Conservation (phyloP, 2,329 filamentous ascomycete genomes). For the Tolypocladium tropicale region DNA sequence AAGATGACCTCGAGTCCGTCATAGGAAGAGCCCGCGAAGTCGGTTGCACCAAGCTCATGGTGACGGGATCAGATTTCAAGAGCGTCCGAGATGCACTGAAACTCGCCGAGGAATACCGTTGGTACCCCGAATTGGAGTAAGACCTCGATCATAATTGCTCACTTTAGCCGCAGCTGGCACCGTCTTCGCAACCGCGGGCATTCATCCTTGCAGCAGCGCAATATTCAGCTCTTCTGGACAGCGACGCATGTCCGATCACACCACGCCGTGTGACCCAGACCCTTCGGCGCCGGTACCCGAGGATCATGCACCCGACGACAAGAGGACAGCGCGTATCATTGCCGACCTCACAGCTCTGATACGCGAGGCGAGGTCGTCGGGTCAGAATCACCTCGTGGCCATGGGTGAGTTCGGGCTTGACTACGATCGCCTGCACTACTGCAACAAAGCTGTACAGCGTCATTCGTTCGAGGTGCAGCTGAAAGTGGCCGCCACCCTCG, state of each 20-base stretch:
- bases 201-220: slow-evolving; percentile 82
- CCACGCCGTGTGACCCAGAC: slow-evolving; percentile 43
- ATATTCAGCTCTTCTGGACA: slow-evolving; percentile 55
- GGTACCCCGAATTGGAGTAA: slow-evolving; percentile 17
- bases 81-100: slow-evolving; percentile 68
- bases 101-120: slow-evolving; percentile 66
- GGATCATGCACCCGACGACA: slow-evolving; percentile 33
- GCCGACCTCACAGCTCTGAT: slow-evolving; percentile 55
- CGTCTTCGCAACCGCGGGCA: slow-evolving; percentile 84
- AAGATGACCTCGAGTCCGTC: slow-evolving; percentile 64
- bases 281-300: slow-evolving; percentile 36
- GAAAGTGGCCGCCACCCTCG: slow-evolving; percentile 56
- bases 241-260: slow-evolving; percentile 23
- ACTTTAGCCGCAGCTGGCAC: slow-evolving; percentile 47
- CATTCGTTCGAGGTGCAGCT: slow-evolving; percentile 81
- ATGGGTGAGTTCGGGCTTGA: slow-evolving; percentile 95
- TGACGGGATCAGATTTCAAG: slow-evolving; percentile 79
- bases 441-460: slow-evolving; percentile 67
- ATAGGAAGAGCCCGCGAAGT: slow-evolving; percentile 66
- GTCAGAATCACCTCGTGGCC: slow-evolving; percentile 48
- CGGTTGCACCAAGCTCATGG: slow-evolving; percentile 81
- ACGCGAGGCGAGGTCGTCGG: slow-evolving; percentile 38
- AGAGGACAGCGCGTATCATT: slow-evolving; percentile 40
- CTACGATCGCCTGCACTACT: slow-evolving; percentile 84
- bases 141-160: slow-evolving; percentile 2